phyloP scores from a whole-genome alignment of 2,329 filamentous ascomycete genomes.

The Akanthomyces lecanii region DNA sequence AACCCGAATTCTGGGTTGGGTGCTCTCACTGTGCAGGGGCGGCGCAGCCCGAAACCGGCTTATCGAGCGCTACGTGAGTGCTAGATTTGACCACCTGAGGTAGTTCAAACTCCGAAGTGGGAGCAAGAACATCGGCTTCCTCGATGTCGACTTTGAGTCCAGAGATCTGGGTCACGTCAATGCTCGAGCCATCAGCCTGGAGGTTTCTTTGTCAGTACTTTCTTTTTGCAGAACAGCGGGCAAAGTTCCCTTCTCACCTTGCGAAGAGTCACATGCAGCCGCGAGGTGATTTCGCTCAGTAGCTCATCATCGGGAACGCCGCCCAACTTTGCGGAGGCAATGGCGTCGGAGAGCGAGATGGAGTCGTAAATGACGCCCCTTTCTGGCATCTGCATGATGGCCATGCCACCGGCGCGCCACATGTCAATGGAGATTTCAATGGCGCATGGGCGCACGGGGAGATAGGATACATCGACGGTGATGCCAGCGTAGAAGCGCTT shows the following conservation, averaged over 20 bases:
- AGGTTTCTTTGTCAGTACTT: background rate
- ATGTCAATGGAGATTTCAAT: constrained; percentile 5
- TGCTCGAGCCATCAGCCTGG: background rate
- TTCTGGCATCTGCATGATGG: constrained; percentile 9
- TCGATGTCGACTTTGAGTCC: constrained; percentile 1
- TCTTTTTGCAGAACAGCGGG: background rate
- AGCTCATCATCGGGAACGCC: background rate
- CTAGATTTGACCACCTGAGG: background rate
- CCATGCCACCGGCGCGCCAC: constrained; percentile 1
- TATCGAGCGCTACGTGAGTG: background rate
- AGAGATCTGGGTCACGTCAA: background rate
- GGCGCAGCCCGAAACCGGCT: background rate
- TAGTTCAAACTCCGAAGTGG: background rate
- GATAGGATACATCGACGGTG: constrained; percentile 4
- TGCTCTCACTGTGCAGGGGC: background rate
- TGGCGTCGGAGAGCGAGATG: background rate
- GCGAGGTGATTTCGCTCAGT: background rate
- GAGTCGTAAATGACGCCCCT: constrained; percentile 3
- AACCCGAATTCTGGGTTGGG: background rate
- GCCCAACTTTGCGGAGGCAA: background rate
- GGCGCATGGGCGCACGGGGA: constrained; percentile 2
- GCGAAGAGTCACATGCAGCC: constrained; percentile 1
- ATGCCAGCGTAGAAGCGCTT: constrained; percentile 2
- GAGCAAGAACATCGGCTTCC: background rate
- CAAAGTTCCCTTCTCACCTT: background rate